phyloP scores from a whole-genome alignment of 495 filamentous ascomycete species.

The Neohortaea acidophila region DNA sequence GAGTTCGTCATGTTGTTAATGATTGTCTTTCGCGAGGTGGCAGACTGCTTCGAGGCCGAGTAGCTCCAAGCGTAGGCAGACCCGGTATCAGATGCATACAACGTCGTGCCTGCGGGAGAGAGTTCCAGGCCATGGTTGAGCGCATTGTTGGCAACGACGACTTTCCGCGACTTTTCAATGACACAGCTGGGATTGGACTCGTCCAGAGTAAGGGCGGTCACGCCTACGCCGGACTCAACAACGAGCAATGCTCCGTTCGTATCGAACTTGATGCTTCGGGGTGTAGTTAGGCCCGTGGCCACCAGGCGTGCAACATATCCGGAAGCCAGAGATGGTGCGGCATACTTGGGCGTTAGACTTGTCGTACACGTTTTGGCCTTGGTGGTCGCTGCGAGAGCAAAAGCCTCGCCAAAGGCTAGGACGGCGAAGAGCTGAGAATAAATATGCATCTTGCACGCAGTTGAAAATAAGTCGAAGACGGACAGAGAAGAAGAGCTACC shows the following conservation, averaged over 20 bases:
- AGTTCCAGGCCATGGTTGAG: conserved; percentile 56
- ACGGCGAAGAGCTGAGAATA: no score
- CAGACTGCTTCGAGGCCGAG: conserved; percentile 31
- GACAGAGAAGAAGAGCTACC: no score
- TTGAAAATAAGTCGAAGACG: no score
- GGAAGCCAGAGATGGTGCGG: conserved; percentile 34
- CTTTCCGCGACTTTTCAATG: conserved; percentile 12
- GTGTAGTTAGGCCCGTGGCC: conserved; percentile 35
- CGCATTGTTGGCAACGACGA: conserved; percentile 26
- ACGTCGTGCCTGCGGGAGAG: conserved; percentile 41
- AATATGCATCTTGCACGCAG: no score
- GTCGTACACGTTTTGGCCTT: no score
- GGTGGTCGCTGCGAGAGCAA: no score
- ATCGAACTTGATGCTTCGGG: conserved; percentile 49
- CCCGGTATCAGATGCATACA: conserved; percentile 47
- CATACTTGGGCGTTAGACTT: no score
- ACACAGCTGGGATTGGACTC: conserved; percentile 40
- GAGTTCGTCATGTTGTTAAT: conserved; percentile 43
- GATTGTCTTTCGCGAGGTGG: conserved; percentile 29
- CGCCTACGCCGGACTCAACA: conserved; percentile 38
- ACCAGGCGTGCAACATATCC: conserved; percentile 45
- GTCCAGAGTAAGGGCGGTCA: conserved; percentile 37
- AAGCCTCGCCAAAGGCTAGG: no score
- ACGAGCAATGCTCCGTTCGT: conserved; percentile 43
- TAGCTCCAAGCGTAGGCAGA: conserved; percentile 48